Evolutionary conservation across 768 basidiomycete genomes (phyloP).

Genomic region (Suillus subalutaceus): DNA sequence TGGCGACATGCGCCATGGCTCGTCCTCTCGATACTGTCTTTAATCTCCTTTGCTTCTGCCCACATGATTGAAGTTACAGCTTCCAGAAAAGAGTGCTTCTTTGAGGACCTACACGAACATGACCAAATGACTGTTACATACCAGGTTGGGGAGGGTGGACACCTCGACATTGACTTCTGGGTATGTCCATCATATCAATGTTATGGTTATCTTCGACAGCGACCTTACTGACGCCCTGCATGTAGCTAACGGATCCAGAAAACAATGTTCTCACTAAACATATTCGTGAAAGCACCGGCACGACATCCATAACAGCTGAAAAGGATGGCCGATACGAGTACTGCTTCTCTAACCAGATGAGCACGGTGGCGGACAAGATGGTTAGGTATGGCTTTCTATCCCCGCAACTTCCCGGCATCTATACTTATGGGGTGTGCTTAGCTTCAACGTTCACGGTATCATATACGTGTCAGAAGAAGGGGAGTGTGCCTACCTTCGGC

Average conservation of each 20-base stretch:
- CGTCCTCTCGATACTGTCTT: conserved; percentile 39
- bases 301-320: conserved; percentile 83
- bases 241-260: conserved; percentile 81
- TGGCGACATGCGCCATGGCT: conserved; percentile 42
- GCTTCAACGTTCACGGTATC: conserved; percentile 98
- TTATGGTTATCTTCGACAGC: neutral
- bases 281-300: conserved; percentile 86
- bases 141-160: conserved; percentile 96
- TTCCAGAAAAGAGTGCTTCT: conserved; percentile 91
- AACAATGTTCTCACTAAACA: conserved; percentile 73
- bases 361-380: conserved; percentile 91
- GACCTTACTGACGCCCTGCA: conserved; percentile 11
- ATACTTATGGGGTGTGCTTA: conserved; percentile 31
- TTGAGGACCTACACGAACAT: conserved; percentile 89
- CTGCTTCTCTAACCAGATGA: conserved; percentile 99
- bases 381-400: conserved; percentile 61
- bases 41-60: conserved; percentile 45
- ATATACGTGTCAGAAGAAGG: conserved; percentile 93
- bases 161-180: conserved; percentile 98
- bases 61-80: conserved; percentile 79
- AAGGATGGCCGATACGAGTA: conserved; percentile 90
- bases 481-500: conserved; percentile 33
- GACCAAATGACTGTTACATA: conserved; percentile 99
- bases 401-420: conserved; percentile 4
- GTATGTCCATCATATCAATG: conserved; percentile 42